phyloP scores from a whole-genome alignment of 192 early-diverging fungal genomes.

The Backusella luteola region DNA sequence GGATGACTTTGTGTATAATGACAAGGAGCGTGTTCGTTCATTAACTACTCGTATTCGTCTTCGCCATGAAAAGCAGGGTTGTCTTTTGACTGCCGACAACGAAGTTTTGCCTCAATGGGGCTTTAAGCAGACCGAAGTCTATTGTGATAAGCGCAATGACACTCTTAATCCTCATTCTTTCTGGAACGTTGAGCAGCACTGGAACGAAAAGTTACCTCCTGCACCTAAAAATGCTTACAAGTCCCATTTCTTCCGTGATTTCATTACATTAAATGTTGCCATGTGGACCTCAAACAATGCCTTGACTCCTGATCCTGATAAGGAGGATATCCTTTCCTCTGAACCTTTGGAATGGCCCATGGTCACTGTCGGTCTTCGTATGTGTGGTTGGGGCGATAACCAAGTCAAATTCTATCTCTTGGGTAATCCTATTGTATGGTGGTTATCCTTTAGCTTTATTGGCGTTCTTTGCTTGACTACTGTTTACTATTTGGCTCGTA shows the following conservation, averaged over 20 bases:
- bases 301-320: slow-evolving; percentile 89
- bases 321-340: slow-evolving; percentile 85
- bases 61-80: slow-evolving; percentile 69
- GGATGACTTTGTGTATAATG: slow-evolving; percentile 56
- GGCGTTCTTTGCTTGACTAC: slow-evolving; percentile 27
- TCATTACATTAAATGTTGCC: slow-evolving; percentile 86
- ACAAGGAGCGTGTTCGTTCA: slow-evolving; percentile 58
- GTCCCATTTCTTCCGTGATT: slow-evolving; percentile 79
- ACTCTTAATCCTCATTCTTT: slow-evolving; percentile 61
- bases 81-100: slow-evolving; percentile 73
- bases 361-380: slow-evolving; percentile 80
- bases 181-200: slow-evolving; percentile 94
- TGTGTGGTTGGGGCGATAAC: slow-evolving; percentile 91
- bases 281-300: slow-evolving; percentile 99
- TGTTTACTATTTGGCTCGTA: slow-evolving; percentile 58
- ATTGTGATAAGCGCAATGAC: slow-evolving; percentile 72
- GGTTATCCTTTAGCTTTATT: slow-evolving; percentile 62
- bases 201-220: slow-evolving; percentile 67
- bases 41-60: slow-evolving; percentile 85
- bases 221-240: slow-evolving; percentile 66
- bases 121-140: slow-evolving; percentile 90
- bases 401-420: slow-evolving; percentile 87
- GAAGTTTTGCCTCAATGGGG: slow-evolving; percentile 93
- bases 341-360: slow-evolving; percentile 90
- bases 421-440: slow-evolving; percentile 95